Evolutionary conservation across 2,329 filamentous ascomycete genomes (phyloP).

Genomic region (Talaromyces sp.): DNA sequence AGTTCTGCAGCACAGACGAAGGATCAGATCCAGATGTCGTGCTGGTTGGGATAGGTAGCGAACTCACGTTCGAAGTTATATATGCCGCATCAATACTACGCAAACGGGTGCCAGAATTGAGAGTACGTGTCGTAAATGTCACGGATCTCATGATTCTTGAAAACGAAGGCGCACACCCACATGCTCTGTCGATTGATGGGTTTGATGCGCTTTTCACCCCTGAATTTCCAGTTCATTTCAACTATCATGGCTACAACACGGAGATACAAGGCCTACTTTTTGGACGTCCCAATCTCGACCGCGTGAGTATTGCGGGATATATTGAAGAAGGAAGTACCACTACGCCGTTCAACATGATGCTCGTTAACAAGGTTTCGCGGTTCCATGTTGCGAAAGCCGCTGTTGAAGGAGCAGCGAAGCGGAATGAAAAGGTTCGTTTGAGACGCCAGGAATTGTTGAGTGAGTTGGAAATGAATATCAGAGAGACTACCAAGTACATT

Average conservation of each 20-base stretch:
- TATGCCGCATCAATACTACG: slow-evolving; percentile 55
- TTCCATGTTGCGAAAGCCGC: slow-evolving; percentile 57
- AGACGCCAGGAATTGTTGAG: slow-evolving; percentile 44
- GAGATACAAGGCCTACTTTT: slow-evolving; percentile 60
- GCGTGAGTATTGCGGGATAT: slow-evolving; percentile 56
- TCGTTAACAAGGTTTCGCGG: slow-evolving; percentile 55
- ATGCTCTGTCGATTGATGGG: slow-evolving; percentile 48
- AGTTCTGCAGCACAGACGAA: slow-evolving; percentile 55
- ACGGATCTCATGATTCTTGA: slow-evolving; percentile 61
- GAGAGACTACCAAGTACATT: slow-evolving; percentile 51
- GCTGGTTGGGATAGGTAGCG: slow-evolving; percentile 59
- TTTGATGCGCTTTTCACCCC: slow-evolving; percentile 56
- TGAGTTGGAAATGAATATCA: slow-evolving; percentile 47
- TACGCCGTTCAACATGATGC: slow-evolving; percentile 66
- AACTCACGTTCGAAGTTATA: slow-evolving; percentile 62
- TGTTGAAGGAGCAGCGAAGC: slow-evolving; percentile 44
- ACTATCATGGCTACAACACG: slow-evolving; percentile 61
- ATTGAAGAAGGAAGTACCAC: slow-evolving; percentile 63
- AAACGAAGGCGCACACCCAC: slow-evolving; percentile 53
- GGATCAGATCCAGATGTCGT: slow-evolving; percentile 58
- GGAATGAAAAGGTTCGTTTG: slow-evolving; percentile 46
- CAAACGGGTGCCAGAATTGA: slow-evolving; percentile 47
- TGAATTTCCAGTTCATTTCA: slow-evolving; percentile 56
- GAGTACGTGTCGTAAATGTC: slow-evolving; percentile 60
- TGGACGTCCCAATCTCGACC: slow-evolving; percentile 48